These are phyloP conservation scores for Tylopilus rubrobrunneus DNA, from an alignment of 768 basidiomycete species.

Conservation along the genomic window DNA sequence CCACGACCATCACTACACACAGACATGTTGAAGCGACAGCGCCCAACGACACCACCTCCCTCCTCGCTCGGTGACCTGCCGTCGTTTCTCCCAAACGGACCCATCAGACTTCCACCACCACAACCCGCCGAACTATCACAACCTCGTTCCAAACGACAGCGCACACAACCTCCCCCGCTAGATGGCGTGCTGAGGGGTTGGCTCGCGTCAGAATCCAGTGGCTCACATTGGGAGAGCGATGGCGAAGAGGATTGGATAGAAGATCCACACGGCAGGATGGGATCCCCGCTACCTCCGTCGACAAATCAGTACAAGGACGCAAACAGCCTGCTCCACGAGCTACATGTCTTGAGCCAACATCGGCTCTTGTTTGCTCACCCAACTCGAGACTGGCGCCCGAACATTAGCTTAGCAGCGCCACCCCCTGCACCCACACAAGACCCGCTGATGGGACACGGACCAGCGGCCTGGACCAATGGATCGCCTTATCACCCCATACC, in stretches of 20 bases:
- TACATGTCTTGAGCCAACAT: conserved; percentile 67
- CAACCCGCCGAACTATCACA: conserved; percentile 9
- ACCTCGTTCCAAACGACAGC: conserved; percentile 49
- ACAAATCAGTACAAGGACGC: conserved; percentile 50
- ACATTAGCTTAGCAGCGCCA: neutral
- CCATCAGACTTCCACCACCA: conserved; percentile 9
- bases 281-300: conserved; percentile 7
- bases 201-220: conserved; percentile 17
- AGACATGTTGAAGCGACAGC: conserved; percentile 53
- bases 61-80: conserved; percentile 28
- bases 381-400: conserved; percentile 8
- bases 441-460: neutral
- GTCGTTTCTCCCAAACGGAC: conserved; percentile 15
- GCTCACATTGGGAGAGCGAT: conserved; percentile 20
- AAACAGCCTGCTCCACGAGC: conserved; percentile 65
- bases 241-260: conserved; percentile 33
- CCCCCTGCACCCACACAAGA: neutral
- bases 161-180: conserved; percentile 47
- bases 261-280: conserved; percentile 34
- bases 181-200: conserved; percentile 53
- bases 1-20: conserved; percentile 1
- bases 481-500: conserved; percentile 2
- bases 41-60: conserved; percentile 42
- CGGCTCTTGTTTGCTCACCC: conserved; percentile 41
- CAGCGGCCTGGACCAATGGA: conserved; percentile 1